Evolutionary conservation across 306 rosid genomes (phyloP).

Genomic region (Pterocarpus santalinus): DNA sequence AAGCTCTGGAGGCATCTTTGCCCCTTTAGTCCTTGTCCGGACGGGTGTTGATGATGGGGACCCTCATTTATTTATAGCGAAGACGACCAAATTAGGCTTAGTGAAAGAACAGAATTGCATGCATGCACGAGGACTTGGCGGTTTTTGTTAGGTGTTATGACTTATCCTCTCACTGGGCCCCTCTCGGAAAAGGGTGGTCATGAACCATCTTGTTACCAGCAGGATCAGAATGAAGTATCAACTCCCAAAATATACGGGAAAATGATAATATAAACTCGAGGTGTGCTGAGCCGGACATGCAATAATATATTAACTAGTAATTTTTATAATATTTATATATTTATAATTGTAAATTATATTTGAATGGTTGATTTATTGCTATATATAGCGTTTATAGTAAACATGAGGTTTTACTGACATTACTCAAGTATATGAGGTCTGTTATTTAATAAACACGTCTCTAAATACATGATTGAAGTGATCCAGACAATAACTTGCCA

Average conservation of each 20-base stretch:
- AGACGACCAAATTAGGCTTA: not conserved
- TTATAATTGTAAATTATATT: no score
- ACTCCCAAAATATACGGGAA: not conserved
- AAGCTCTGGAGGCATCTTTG: not conserved
- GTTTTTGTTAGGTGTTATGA: not conserved
- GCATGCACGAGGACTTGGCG: constrained; percentile 8
- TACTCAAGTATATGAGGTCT: no score
- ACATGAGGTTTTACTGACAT: no score
- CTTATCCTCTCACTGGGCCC: constrained; percentile 4
- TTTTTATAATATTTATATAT: no score
- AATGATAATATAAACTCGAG: no score
- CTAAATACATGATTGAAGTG: not conserved
- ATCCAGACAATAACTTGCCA: not conserved
- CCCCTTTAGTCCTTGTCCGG: not conserved
- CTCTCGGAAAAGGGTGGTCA: not conserved
- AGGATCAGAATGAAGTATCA: not conserved
- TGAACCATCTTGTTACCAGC: not conserved
- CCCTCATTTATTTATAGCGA: not conserved
- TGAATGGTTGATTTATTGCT: no score
- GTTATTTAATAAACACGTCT: not conserved
- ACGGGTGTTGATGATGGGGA: not conserved
- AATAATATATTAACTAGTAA: no score
- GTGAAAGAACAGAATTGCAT: constrained; percentile 4
- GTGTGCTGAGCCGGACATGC: no score
- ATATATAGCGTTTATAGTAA: no score